These are phyloP conservation scores for Backusella macrospora DNA, from an alignment of 192 early-diverging fungal species.

Conservation along the genomic window DNA sequence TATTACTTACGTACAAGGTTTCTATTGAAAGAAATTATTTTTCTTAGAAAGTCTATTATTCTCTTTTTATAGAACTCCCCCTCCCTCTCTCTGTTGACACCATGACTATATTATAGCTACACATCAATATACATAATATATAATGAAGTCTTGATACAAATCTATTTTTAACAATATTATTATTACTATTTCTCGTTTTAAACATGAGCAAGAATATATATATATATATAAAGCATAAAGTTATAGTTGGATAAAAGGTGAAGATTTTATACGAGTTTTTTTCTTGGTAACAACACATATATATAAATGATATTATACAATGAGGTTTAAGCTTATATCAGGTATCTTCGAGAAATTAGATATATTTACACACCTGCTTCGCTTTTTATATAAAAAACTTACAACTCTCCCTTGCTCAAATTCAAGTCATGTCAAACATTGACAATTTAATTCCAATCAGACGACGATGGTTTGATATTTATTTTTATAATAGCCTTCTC, in stretches of 20 bases:
- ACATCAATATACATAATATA: background rate
- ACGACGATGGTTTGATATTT: background rate
- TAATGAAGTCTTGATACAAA: background rate
- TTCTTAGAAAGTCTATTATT: background rate
- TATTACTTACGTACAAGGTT: conserved; percentile 28
- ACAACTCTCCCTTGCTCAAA: background rate
- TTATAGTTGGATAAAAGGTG: too few relatives aligned
- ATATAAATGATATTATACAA: too few relatives aligned
- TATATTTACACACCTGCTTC: background rate
- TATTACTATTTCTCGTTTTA: background rate
- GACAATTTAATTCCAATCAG: background rate
- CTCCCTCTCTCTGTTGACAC: too few relatives aligned
- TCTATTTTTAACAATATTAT: background rate
- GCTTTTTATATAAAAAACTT: background rate
- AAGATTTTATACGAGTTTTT: too few relatives aligned
- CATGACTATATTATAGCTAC: background rate
- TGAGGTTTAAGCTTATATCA: background rate
- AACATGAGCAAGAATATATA: too few relatives aligned
- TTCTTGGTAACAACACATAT: too few relatives aligned
- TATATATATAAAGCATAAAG: too few relatives aligned
- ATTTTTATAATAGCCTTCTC: background rate
- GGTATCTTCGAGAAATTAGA: background rate
- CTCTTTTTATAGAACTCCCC: too few relatives aligned
- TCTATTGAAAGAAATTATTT: background rate
- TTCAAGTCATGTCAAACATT: background rate